Evolutionary conservation across 352 stramenopile species (phyloP), one percentile per base, ranked within the genome.

Genomic region (Globisporangium cylindrosporum): DNA sequence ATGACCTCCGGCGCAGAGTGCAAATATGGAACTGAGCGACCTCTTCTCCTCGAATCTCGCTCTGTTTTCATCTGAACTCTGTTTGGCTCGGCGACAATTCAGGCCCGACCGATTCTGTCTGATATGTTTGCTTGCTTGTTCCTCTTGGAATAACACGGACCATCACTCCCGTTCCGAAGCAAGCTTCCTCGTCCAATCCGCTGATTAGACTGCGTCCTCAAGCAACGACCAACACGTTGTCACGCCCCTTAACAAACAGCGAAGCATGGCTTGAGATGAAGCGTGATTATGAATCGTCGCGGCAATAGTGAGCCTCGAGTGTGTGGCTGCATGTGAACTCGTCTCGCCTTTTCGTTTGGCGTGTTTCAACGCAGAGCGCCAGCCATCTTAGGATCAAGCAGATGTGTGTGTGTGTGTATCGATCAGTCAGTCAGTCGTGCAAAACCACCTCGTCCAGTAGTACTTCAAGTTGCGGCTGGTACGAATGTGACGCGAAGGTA

Each of bases 401-500:
- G 29, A 34, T 34, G 29, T 34, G 29, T 34, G 29, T 34, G 29
- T 36, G 29, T 34, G 29, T 36, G 32, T 36, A 25, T 49, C 15
- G 41, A 49, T n/a, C 27, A 60, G 25, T 10, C 27, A 60, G 25
- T 10, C 54, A 59, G n/a, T 24, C 15, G 9, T 15, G 51, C 27
- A 18, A 41, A 32, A 32, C 27, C 27, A 32, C 27, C 15, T 14
- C 54, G 36, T n/a, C 27, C 55, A 60, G 48, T 9, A 34, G 38
- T 48, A 43, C 43, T 65, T 65, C 60, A 65, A 65, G 60, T 58
- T 65, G 60, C 27, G 15, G 20, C 22, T 9, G 5, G 48, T 51
- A 3, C 10, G 9, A 55, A 65, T 41, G 60, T 65, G 60, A 58
- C 60, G 22, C 60, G 43, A 65, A 65, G 25, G 60, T 65, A 25